These are phyloP conservation scores for Sutorius australiensis DNA, from an alignment of 768 basidiomycete species.

Conservation along the genomic window DNA sequence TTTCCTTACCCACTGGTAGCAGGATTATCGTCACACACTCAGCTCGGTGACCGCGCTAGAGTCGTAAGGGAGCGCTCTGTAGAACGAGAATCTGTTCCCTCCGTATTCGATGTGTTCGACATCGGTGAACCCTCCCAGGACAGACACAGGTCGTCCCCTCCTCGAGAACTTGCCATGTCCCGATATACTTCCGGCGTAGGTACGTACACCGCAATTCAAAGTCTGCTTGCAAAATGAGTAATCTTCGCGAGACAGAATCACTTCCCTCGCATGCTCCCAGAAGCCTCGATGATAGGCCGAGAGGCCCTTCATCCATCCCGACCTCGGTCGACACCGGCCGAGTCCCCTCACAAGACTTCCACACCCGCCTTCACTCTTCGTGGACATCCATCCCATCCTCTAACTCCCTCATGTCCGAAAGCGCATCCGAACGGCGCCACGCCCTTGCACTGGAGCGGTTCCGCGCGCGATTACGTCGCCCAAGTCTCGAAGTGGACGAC, in stretches of 20 bases:
- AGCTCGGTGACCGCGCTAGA: slow-evolving; percentile 12
- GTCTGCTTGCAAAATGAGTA: not conserved
- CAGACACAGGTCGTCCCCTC: slow-evolving; percentile 9
- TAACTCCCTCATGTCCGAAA: slow-evolving; percentile 44
- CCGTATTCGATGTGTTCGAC: slow-evolving; percentile 30
- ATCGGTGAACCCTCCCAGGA: slow-evolving; percentile 22
- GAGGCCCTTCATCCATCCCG: slow-evolving; percentile 12
- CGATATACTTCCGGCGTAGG: slow-evolving; percentile 12
- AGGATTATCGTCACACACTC: slow-evolving; percentile 5
- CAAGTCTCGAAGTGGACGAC: slow-evolving; percentile 25
- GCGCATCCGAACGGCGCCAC: slow-evolving; percentile 40
- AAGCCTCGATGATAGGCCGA: slow-evolving; percentile 14
- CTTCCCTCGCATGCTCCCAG: slow-evolving; percentile 10
- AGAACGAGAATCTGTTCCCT: slow-evolving; percentile 22
- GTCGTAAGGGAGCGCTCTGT: slow-evolving; percentile 21
- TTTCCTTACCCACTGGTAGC: not conserved
- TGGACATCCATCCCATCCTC: slow-evolving; percentile 33
- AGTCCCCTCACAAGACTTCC: slow-evolving; percentile 11
- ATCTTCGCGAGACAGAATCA: slow-evolving; percentile 12
- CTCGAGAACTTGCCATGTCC: slow-evolving; percentile 7
- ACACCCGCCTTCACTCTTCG: slow-evolving; percentile 21
- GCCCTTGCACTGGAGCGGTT: slow-evolving; percentile 36
- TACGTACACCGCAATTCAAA: slow-evolving; percentile 2
- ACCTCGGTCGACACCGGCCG: slow-evolving; percentile 5
- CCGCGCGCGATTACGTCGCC: slow-evolving; percentile 19